phyloP scores from a whole-genome alignment of 768 basidiomycete genomes.

The Boletus tomentosulus region DNA sequence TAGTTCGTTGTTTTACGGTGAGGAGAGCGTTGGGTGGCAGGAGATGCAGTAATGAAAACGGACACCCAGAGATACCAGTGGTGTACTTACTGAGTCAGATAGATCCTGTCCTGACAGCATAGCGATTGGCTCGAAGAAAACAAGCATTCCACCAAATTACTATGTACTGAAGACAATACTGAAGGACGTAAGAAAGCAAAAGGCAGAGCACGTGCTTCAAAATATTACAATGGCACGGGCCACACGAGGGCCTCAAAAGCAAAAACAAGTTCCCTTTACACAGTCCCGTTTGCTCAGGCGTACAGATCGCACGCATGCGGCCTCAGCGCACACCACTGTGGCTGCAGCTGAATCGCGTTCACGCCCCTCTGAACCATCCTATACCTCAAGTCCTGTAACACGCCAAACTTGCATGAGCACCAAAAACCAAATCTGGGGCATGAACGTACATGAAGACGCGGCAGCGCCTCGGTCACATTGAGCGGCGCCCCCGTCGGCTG shows the following conservation, averaged over 20 bases:
- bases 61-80: too few relatives aligned
- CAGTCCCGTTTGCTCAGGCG: conserved; percentile 8
- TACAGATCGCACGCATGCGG: conserved; percentile 41
- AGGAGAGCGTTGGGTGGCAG: too few relatives aligned
- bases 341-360: conserved; percentile 47
- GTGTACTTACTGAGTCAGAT: too few relatives aligned
- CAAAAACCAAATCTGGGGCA: background rate
- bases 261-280: background rate
- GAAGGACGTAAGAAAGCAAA: too few relatives aligned
- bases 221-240: too few relatives aligned
- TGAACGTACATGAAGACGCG: conserved; percentile 41
- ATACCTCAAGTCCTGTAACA: conserved; percentile 38
- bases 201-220: too few relatives aligned
- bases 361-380: conserved; percentile 49
- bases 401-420: background rate
- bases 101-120: too few relatives aligned
- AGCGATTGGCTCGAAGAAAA: too few relatives aligned
- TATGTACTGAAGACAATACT: too few relatives aligned
- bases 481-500: conserved; percentile 33
- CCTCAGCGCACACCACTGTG: conserved; percentile 52
- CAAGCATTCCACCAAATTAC: too few relatives aligned
- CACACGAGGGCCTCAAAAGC: background rate
- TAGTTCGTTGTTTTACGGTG: too few relatives aligned
- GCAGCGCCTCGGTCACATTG: conserved; percentile 39
- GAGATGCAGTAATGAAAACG: too few relatives aligned